Evolutionary conservation across 1,139 yeast species (phyloP).

Genomic region (Martiniozyma asiatica): DNA sequence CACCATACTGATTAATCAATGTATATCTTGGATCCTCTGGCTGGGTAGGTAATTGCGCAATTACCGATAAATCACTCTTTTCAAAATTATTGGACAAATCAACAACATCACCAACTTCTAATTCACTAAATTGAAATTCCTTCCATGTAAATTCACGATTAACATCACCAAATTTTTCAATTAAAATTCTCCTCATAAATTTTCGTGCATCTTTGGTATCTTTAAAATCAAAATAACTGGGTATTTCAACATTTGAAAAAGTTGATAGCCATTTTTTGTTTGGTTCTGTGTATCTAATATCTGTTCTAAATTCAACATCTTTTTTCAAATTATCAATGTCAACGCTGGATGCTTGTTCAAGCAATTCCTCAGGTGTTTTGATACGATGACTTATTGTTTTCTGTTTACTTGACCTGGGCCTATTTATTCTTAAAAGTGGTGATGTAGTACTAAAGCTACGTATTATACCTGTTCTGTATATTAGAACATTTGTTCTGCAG

Average conservation of each 20-base stretch:
- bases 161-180: constrained; percentile 15
- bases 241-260: constrained; percentile 8
- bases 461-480: background rate
- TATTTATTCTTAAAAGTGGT: constrained; percentile 1
- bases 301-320: constrained; percentile 14
- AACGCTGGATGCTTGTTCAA: constrained; percentile 16
- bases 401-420: constrained; percentile 5
- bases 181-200: constrained; percentile 10
- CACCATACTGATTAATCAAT: constrained; percentile 45
- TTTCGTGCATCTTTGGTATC: constrained; percentile 16
- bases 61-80: constrained; percentile 28
- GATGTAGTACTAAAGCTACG: background rate
- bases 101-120: constrained; percentile 35
- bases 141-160: constrained; percentile 8
- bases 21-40: constrained; percentile 39
- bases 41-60: constrained; percentile 30
- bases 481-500: no score
- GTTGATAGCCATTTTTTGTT: constrained; percentile 18
- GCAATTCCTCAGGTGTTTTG: constrained; percentile 22
- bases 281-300: constrained; percentile 18
- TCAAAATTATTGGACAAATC: constrained; percentile 25
- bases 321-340: constrained; percentile 17
- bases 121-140: constrained; percentile 18
- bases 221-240: constrained; percentile 12
- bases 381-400: constrained; percentile 9